These are phyloP conservation scores for Scutellaria baicalensis DNA, from an alignment of 257 asterid genomes.

Conservation along the genomic window DNA sequence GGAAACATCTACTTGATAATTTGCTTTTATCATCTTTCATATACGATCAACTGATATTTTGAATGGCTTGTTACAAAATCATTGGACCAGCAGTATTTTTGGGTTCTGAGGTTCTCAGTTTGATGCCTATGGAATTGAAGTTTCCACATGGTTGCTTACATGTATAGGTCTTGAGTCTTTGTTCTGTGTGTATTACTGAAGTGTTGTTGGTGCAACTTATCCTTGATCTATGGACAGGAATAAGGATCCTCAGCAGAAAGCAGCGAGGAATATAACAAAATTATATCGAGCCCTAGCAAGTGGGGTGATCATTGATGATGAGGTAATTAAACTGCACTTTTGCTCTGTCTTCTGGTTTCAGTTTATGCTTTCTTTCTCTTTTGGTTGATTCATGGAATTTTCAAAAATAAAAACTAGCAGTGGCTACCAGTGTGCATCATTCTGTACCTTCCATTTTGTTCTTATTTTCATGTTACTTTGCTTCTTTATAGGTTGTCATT, in stretches of 20 bases:
- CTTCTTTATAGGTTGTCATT: constrained; percentile 47
- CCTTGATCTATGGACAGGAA: constrained; percentile 26
- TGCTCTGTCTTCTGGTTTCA: constrained; percentile 4
- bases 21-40: not conserved
- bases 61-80: not conserved
- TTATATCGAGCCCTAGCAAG: constrained; percentile 77
- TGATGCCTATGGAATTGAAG: not conserved
- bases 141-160: not conserved
- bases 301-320: constrained; percentile 59
- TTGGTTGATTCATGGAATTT: not conserved
- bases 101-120: not conserved
- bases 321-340: constrained; percentile 37
- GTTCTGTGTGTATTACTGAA: not conserved
- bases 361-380: not conserved
- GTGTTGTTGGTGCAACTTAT: constrained; percentile 6
- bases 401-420: not conserved
- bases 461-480: not conserved
- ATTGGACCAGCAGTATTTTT: not conserved
- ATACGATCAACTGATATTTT: not conserved
- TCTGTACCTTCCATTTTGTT: constrained; percentile 1
- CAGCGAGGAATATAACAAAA: constrained; percentile 62
- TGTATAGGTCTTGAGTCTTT: not conserved
- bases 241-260: constrained; percentile 29
- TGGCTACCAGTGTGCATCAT: not conserved
- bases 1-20: constrained; percentile 1